phyloP scores from a whole-genome alignment of 78 protist species.

The Bodo saltans region DNA sequence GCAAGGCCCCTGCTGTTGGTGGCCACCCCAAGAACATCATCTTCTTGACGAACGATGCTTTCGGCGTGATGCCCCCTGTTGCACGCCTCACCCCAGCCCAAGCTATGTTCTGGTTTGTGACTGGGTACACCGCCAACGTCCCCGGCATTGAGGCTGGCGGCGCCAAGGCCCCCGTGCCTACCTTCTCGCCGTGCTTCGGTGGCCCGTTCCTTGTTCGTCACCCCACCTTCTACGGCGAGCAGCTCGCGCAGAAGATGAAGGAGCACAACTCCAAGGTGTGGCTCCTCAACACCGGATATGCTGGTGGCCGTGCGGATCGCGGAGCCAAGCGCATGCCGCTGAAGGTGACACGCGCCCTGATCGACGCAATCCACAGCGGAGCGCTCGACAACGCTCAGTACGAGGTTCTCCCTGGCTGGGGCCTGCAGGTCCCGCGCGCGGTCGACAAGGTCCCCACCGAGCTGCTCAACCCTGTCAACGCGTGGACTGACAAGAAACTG shows the following conservation, averaged over 20 bases:
- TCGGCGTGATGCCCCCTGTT: constrained; percentile 96
- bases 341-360: constrained; percentile 78
- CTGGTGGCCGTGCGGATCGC: constrained; percentile 78
- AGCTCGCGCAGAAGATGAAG: constrained; percentile 72
- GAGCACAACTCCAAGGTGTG: constrained; percentile 68
- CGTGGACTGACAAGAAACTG: constrained; percentile 77
- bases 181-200: constrained; percentile 92
- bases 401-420: constrained; percentile 51
- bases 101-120: constrained; percentile 89
- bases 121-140: constrained; percentile 94
- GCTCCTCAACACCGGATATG: constrained; percentile 91
- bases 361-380: constrained; percentile 86
- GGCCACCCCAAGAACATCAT: constrained; percentile 85
- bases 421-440: constrained; percentile 66
- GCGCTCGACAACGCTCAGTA: constrained; percentile 49
- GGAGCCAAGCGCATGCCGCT: constrained; percentile 74
- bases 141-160: constrained; percentile 92
- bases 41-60: constrained; percentile 93
- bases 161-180: constrained; percentile 86
- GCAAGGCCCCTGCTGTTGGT: constrained; percentile 62
- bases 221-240: constrained; percentile 88
- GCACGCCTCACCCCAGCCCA: constrained; percentile 72
- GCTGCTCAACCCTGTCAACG: constrained; percentile 69
- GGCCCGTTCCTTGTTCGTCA: constrained; percentile 90
- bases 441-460: constrained; percentile 64